Conservation (phyloP, 202 grass and related monocot genomes). For the Elaeis oleifera region DNA sequence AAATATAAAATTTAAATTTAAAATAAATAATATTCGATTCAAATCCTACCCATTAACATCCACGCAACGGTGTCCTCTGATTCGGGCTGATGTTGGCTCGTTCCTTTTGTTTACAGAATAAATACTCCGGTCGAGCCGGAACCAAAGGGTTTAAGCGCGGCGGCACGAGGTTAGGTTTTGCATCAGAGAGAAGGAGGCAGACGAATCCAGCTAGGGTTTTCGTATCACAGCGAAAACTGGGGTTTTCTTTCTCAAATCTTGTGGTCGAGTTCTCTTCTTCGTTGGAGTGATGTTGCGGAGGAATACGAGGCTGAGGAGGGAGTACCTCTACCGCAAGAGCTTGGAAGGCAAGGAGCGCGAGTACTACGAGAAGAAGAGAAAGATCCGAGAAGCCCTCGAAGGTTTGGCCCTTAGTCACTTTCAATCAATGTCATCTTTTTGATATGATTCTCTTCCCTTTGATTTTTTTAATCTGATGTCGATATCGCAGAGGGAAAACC, state of each 20-base stretch:
- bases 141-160: neutral
- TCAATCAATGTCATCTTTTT: neutral
- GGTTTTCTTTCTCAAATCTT: neutral
- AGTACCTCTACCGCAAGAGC: conserved; percentile 82
- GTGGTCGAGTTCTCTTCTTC: neutral
- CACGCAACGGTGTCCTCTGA: too few species aligned
- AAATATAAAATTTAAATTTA: too few species aligned
- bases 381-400: conserved; percentile 63
- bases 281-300: conserved; percentile 37
- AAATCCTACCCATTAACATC: too few species aligned
- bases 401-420: neutral
- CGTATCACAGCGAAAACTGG: neutral
- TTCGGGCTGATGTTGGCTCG: too few species aligned
- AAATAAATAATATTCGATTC: too few species aligned
- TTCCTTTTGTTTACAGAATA: too few species aligned
- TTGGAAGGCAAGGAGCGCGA: conserved; percentile 64
- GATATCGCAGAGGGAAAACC: conserved; percentile 48
- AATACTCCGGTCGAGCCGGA: too few species aligned
- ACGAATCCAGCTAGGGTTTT: too few species aligned
- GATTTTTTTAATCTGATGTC: too few species aligned
- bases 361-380: conserved; percentile 88
- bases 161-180: too few species aligned
- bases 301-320: conserved; percentile 33
- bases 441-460: neutral
- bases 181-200: neutral